These are phyloP conservation scores for Parafenestella ontariensis DNA, from an alignment of 2,329 filamentous ascomycete species.

Conservation along the genomic window DNA sequence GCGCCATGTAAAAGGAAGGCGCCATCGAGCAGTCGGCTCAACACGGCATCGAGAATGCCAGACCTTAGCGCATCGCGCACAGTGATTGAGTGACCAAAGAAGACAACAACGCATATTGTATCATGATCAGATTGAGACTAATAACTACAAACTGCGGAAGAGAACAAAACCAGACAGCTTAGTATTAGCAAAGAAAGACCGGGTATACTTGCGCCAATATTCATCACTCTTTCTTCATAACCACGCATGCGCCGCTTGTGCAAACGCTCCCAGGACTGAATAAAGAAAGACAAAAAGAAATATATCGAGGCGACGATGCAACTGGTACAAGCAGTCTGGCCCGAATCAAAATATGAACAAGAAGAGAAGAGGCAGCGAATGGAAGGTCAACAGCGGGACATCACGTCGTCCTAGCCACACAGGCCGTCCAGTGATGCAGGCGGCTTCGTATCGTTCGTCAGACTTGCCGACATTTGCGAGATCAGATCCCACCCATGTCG, in stretches of 20 bases:
- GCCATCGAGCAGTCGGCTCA: neutral
- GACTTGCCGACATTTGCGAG: neutral
- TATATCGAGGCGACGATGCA: neutral
- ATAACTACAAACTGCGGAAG: neutral
- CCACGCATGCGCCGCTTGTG: slow-evolving; percentile 4
- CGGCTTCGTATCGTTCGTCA: neutral
- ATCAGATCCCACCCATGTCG: slow-evolving; percentile 45
- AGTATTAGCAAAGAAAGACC: slow-evolving; percentile 2
- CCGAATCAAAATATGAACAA: slow-evolving; percentile 5
- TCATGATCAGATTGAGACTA: neutral
- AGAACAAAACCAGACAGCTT: neutral
- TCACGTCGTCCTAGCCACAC: neutral
- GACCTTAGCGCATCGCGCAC: neutral
- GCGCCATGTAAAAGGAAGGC: neutral
- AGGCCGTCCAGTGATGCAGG: neutral
- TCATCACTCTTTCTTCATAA: slow-evolving; percentile 5
- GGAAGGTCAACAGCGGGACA: neutral
- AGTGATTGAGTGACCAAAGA: too few species aligned
- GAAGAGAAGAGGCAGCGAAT: slow-evolving; percentile 2
- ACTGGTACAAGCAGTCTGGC: neutral
- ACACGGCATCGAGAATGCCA: neutral
- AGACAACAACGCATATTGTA: neutral
- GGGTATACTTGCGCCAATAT: slow-evolving; percentile 25
- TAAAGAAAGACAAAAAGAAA: neutral
- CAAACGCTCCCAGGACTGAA: neutral